Evolutionary conservation across 176 grass and related monocot species (phyloP).

Genomic region (Melocanna baccifera): DNA sequence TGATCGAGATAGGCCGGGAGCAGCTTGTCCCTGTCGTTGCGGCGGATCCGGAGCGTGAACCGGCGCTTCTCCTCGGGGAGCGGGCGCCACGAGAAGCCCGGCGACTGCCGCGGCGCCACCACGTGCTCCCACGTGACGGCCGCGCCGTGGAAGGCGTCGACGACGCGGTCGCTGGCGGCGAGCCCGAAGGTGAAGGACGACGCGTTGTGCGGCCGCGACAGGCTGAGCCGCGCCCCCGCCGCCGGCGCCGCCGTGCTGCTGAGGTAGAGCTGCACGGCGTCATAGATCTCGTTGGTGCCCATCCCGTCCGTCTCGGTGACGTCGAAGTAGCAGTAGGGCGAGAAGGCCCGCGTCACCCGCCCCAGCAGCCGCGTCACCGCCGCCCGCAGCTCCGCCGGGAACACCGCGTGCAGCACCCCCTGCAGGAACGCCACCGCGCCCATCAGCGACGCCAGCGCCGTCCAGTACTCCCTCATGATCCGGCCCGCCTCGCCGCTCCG

Average conservation of each 20-base stretch:
- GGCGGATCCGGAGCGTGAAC: slow-evolving; percentile 82
- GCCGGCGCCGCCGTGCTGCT: slow-evolving; percentile 58
- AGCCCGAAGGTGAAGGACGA: slow-evolving; percentile 84
- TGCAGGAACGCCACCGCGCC: slow-evolving; percentile 75
- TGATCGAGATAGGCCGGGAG: slow-evolving; percentile 78
- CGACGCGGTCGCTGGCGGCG: slow-evolving; percentile 74
- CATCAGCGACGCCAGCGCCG: slow-evolving; percentile 80
- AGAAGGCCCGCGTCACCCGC: slow-evolving; percentile 41
- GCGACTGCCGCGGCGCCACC: slow-evolving; percentile 69
- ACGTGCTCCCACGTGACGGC: slow-evolving; percentile 87
- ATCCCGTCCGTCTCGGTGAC: slow-evolving; percentile 89
- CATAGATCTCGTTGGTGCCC: slow-evolving; percentile 90
- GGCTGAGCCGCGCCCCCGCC: slow-evolving; percentile 54
- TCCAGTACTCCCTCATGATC: slow-evolving; percentile 78
- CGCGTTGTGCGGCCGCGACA: slow-evolving; percentile 72
- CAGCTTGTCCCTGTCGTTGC: slow-evolving; percentile 58
- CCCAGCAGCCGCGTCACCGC: slow-evolving; percentile 49
- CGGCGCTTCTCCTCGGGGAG: slow-evolving; percentile 92
- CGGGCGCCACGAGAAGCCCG: slow-evolving; percentile 64
- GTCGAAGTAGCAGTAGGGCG: slow-evolving; percentile 90
- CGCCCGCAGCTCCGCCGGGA: slow-evolving; percentile 66
- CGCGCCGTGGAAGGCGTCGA: slow-evolving; percentile 56
- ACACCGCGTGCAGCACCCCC: slow-evolving; percentile 52
- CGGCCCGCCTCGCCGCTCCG: not conserved
- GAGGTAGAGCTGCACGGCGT: slow-evolving; percentile 87